A percentile compares a stretch with the other conserved stretches of the same genome.
Conservation (phyloP, 306 rosid genomes). For the Cyclanthera cordifolia region DNA sequence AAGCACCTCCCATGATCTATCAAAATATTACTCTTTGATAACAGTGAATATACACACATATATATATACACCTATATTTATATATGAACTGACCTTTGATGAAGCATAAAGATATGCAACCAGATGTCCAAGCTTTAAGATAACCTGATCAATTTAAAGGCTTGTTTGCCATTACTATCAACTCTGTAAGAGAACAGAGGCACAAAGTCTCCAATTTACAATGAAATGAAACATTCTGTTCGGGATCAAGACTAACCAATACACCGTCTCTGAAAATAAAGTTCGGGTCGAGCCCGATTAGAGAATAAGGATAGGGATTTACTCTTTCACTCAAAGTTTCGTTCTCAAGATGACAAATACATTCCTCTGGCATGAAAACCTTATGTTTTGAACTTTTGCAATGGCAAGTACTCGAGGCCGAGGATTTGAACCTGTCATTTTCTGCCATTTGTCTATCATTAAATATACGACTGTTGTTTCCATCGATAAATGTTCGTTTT, state of each 20-base stretch:
- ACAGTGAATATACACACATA: neutral
- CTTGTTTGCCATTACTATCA: conserved; percentile 40
- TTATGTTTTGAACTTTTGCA: conserved; percentile 22
- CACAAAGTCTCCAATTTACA: conserved; percentile 80
- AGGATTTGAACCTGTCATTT: conserved; percentile 18
- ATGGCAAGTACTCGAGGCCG: conserved; percentile 21
- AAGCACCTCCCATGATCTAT: too few species aligned
- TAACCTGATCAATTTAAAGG: conserved; percentile 41
- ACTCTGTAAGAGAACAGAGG: conserved; percentile 69
- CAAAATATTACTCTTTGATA: too few species aligned
- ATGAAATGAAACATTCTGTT: conserved; percentile 45
- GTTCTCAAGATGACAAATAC: conserved; percentile 45
- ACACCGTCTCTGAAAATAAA: conserved; percentile 79
- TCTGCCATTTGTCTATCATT: conserved; percentile 15
- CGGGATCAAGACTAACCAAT: conserved; percentile 42
- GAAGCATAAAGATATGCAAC: neutral
- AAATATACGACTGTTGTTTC: conserved; percentile 19
- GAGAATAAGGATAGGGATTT: conserved; percentile 13
- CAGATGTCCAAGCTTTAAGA: conserved; percentile 30
- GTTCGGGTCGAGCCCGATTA: conserved; percentile 30
- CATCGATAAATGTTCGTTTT: conserved; percentile 28
- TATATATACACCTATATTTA: neutral
- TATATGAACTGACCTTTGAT: neutral
- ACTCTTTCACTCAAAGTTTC: conserved; percentile 15
- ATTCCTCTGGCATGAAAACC: conserved; percentile 33